Conservation (phyloP, 169 alveolate genomes). For the Amoebophrya sp. region DNA sequence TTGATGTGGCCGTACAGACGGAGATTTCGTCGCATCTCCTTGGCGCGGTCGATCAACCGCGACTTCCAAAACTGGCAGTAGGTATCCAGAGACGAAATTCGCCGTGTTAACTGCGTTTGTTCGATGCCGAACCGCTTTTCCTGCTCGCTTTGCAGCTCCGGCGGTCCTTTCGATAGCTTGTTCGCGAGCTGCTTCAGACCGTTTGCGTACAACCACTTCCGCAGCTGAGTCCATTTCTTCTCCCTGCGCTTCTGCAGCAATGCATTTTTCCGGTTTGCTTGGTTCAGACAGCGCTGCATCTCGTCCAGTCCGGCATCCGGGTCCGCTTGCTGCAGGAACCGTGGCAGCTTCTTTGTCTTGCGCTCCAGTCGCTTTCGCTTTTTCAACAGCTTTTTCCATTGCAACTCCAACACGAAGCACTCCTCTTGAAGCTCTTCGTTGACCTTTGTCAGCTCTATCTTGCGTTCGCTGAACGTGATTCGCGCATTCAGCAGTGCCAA, state of each 20-base stretch:
- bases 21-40: not conserved
- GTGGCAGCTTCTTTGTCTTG: not conserved
- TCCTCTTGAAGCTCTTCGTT: not conserved
- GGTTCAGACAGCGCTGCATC: not conserved
- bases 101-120: not conserved
- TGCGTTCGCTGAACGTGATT: not conserved
- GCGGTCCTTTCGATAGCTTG: not conserved
- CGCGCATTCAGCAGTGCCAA: not conserved
- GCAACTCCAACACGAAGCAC: not conserved
- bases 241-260: not conserved
- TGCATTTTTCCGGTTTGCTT: not conserved
- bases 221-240: not conserved
- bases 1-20: not conserved
- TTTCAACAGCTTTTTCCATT: not conserved
- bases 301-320: not conserved
- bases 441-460: not conserved
- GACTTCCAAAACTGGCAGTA: not conserved
- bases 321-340: not conserved
- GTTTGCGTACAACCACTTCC: not conserved
- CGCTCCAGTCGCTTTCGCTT: not conserved
- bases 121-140: not conserved
- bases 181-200: not conserved
- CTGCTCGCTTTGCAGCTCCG: not conserved
- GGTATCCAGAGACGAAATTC: not conserved
- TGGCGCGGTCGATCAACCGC: not conserved